These are phyloP conservation scores for Sclerospora graminicola DNA, from an alignment of 352 stramenopile genomes.

Conservation along the genomic window DNA sequence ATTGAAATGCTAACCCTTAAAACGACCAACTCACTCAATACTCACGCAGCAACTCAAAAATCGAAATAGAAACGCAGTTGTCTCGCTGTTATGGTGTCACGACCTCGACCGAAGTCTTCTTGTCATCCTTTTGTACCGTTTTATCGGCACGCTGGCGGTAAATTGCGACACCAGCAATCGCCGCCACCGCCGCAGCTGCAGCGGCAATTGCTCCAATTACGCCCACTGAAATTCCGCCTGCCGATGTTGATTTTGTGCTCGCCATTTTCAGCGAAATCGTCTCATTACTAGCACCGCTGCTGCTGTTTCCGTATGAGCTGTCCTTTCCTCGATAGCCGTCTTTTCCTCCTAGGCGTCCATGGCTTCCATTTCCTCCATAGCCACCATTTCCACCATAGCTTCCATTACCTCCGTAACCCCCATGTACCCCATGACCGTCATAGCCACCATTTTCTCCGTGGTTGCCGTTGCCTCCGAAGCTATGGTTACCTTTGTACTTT, in stretches of 20 bases:
- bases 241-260: constrained; percentile 8
- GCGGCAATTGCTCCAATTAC: constrained; percentile 22
- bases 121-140: background rate
- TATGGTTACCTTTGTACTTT: background rate
- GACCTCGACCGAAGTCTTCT: background rate
- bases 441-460: background rate
- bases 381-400: constrained; percentile 3
- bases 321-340: background rate
- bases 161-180: constrained; percentile 22
- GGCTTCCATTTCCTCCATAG: constrained; percentile 4
- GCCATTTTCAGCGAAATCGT: constrained; percentile 10
- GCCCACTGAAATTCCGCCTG: constrained; percentile 12
- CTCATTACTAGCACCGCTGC: background rate
- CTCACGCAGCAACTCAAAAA: too few relatives aligned
- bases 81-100: background rate
- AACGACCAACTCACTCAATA: too few relatives aligned
- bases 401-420: background rate
- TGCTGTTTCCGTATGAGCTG: background rate
- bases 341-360: background rate
- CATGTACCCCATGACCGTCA: background rate
- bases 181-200: constrained; percentile 21
- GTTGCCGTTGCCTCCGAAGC: background rate
- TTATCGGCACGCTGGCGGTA: constrained; percentile 16
- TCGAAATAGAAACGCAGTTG: too few relatives aligned
- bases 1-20: too few relatives aligned